A percentile compares a stretch with the other conserved stretches of the same genome.
phyloP scores from a whole-genome alignment of 1,284 basidiomycete species.

The Irpex sp. region DNA sequence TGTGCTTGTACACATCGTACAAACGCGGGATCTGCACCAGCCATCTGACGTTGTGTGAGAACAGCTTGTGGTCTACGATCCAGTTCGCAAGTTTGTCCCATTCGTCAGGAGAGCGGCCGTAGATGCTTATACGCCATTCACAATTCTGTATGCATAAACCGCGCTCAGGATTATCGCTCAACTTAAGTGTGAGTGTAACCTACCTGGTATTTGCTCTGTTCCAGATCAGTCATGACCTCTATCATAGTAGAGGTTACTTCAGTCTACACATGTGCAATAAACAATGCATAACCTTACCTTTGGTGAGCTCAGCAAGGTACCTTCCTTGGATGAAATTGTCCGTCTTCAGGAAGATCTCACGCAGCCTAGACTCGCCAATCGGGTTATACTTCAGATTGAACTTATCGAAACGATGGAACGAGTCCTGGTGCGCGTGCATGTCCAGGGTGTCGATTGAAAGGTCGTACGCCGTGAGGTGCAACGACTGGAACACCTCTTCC shows the following conservation, averaged over 20 bases:
- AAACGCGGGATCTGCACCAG: conserved; percentile 94
- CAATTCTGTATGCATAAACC: conserved; percentile 53
- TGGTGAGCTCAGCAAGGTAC: conserved; percentile 94
- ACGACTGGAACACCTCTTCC: conserved; percentile 91
- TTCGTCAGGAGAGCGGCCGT: conserved; percentile 77
- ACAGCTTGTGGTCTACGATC: conserved; percentile 92
- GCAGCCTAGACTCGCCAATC: conserved; percentile 90
- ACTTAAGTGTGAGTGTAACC: conserved; percentile 4
- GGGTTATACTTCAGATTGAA: conserved; percentile 94
- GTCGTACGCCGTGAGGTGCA: conserved; percentile 96
- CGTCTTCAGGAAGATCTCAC: conserved; percentile 99
- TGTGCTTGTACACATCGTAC: conserved; percentile 95
- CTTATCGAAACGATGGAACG: conserved; percentile 97
- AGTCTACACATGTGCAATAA: background rate
- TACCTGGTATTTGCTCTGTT: conserved; percentile 98
- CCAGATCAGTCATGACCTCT: conserved; percentile 96
- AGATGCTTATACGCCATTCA: conserved; percentile 97
- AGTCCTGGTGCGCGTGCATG: conserved; percentile 98
- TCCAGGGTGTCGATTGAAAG: conserved; percentile 98
- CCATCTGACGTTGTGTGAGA: conserved; percentile 97
- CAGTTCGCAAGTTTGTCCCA: conserved; percentile 99
- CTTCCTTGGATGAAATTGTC: conserved; percentile 92
- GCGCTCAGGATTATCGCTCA: too few relatives aligned
- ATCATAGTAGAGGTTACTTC: background rate
- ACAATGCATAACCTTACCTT: conserved; percentile 46